Conservation (phyloP, 345 rosid species). For the Raphanus raphanistrum region DNA sequence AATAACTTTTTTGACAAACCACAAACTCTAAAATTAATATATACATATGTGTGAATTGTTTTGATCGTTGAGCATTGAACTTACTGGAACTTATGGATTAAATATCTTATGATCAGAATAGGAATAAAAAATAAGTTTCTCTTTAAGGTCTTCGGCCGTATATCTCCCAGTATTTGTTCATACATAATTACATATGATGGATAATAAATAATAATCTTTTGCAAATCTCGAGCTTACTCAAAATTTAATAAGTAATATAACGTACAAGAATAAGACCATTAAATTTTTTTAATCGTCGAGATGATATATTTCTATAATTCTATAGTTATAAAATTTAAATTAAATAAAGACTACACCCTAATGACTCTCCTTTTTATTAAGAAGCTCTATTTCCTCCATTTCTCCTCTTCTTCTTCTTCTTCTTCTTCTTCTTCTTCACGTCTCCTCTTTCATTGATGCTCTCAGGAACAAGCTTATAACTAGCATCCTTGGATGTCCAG, state of each 20-base stretch:
- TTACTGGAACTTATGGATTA: not conserved
- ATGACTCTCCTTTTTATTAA: conserved; percentile 38
- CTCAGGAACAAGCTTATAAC: conserved; percentile 23
- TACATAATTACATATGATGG: not conserved
- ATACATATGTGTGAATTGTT: not conserved
- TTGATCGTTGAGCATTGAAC: conserved; percentile 7
- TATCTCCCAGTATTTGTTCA: not conserved
- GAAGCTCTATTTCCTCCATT: conserved; percentile 34
- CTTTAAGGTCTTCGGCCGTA: not conserved
- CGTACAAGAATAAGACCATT: conserved; percentile 19
- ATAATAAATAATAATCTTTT: not conserved
- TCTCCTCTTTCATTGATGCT: conserved; percentile 34
- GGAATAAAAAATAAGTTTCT: not conserved
- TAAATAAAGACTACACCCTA: conserved; percentile 25
- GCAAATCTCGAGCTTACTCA: conserved; percentile 19
- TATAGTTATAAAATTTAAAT: not conserved
- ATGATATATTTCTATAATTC: not conserved
- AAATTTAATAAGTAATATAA: conserved; percentile 16
- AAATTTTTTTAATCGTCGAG: not conserved
- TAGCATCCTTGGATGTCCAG: conserved; percentile 64
- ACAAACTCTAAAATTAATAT: not conserved
- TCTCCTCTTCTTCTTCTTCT: not conserved
- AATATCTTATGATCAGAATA: not conserved
- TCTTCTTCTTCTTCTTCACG: conserved; percentile 18
- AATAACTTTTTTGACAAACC: not conserved